These are phyloP conservation scores for Colletotrichum plurivorum DNA, from an alignment of 2,329 filamentous ascomycete species.

Conservation along the genomic window DNA sequence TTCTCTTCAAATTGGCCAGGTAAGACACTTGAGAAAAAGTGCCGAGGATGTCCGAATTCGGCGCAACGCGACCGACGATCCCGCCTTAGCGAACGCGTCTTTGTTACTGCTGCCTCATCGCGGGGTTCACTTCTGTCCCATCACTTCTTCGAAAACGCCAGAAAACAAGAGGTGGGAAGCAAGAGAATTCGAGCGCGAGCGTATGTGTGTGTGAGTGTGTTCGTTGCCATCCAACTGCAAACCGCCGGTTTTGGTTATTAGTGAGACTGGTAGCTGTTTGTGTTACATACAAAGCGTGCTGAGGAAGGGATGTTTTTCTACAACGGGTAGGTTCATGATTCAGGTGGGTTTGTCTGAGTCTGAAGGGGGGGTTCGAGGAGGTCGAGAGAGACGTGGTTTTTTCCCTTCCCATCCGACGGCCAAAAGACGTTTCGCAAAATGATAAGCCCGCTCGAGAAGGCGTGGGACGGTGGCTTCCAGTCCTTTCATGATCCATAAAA, in stretches of 20 bases:
- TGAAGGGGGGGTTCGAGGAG: slow-evolving; percentile 6
- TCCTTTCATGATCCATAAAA: slow-evolving; percentile 40
- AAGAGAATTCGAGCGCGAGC: too few relatives aligned
- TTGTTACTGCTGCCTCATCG: too few relatives aligned
- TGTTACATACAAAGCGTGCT: slow-evolving; percentile 40
- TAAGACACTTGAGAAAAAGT: slow-evolving; percentile 2
- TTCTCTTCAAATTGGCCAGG: slow-evolving; percentile 1
- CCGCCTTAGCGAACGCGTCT: not conserved
- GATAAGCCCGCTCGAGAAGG: slow-evolving; percentile 24
- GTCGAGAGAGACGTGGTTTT: not conserved
- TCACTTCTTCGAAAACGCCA: too few relatives aligned
- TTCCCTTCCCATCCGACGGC: slow-evolving; percentile 2
- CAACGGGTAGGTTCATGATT: slow-evolving; percentile 29
- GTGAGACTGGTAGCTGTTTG: slow-evolving; percentile 35
- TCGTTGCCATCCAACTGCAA: slow-evolving; percentile 39
- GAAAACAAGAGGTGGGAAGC: too few relatives aligned
- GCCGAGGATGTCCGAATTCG: slow-evolving; percentile 23
- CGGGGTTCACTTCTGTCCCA: too few relatives aligned
- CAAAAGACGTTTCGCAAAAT: slow-evolving; percentile 17
- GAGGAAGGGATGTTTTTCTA: slow-evolving; percentile 29
- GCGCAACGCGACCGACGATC: slow-evolving; percentile 12
- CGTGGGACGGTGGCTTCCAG: slow-evolving; percentile 25
- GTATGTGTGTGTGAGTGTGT: not conserved
- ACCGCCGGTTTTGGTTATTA: slow-evolving; percentile 39
- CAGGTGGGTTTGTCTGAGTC: slow-evolving; percentile 11